Evolutionary conservation across 495 filamentous ascomycete genomes (phyloP), one percentile per base, ranked within the genome.

Genomic region (Bathelium albidoporum): DNA sequence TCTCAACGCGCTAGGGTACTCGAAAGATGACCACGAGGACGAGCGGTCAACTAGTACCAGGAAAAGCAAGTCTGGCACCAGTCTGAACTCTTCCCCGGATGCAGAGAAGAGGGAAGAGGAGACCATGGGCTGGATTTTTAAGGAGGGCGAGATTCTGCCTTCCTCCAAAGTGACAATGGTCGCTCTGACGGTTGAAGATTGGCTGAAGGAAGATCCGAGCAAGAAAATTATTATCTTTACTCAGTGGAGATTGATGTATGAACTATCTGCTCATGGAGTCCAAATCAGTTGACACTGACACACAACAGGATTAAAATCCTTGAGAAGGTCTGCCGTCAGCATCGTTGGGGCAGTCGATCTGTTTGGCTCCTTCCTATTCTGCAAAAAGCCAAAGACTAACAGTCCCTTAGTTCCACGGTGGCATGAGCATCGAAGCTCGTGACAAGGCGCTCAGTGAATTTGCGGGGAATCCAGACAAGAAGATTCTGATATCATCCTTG

Each of bases 151-250:
- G 12, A 63, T 76, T 11, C 61, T 76, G 26, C 73, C 74, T 1
- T 69, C 64, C 10, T 66, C 76, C 2, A 79, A 79, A 60, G 73
- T 73, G 5, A 36, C 68, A n/a, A 74, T 72, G 2, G 62, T 74
- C 60, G 75, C 75, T 44, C 72, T 72, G 4, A 70, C 75, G 55
- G 58, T 77, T 10, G 49, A 73, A 18, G 70, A 73, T 32, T 78
- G 76, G 75, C 16, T 76, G 5, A 26, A 64, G 3, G 69, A 73
- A 32, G 68, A 70, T 26, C 68, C 66, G 1, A 49, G 66, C 1
- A 65, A 65, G 26, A 79, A 79, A 66, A 72, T 78, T 55, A 74
- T 78, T 60, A 64, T 77, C 43, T 77, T 72, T 64, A 74, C 72
- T 0, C 76, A 77, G 59, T 74, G 69, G 28, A 32, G 49, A 16